Evolutionary conservation across 176 grass and related monocot genomes (phyloP), one percentile per base, ranked within the genome.

Genomic region (Oryza rufipogon): DNA sequence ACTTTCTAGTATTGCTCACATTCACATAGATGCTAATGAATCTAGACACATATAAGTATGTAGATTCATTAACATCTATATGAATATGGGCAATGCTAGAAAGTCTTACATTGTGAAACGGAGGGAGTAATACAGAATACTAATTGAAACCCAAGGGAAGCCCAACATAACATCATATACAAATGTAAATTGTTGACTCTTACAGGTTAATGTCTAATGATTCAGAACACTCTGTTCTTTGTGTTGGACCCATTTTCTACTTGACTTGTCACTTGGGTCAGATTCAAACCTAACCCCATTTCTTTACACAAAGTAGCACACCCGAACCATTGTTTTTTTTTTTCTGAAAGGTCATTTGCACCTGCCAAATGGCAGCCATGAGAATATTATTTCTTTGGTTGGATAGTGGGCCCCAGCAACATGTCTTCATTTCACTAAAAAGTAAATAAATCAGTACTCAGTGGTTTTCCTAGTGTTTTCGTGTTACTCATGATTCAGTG

Each of bases 261-360:
- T 33, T 41, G 68, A 41, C 32, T 52, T 66, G 22, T 23, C 81
- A 68, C 61, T n/a, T 69, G 0, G 0, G 47, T 79, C 65, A 54
- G 41, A 63, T 39, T 23, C 34, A 38, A 33, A n/a, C 25, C 46
- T 6, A 20, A 63, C 46, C 46, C 16, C 64, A 80, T 15, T 84
- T 61, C 15, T 46, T 19, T 28, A 68, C 65, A 69, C 64, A 63
- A n/a, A 46, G 70, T 36, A 66, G 63, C 80, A 45, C 36, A 74
- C 19, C 33, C 33, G 56, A 13, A 2, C 26, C 41, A 30, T 49
- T n/a, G 74, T 80, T 38, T 38, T 74, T 38, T 74, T n/a, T n/a
- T 71, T 7, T 58, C 33, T 88, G 19, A 60, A 46, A 76, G 10
- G 67, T 13, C 48, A 70, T 80, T 84, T 70, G 47, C 39, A 64